Conservation (phyloP, 148 eudicot species). For the Silene conica region DNA sequence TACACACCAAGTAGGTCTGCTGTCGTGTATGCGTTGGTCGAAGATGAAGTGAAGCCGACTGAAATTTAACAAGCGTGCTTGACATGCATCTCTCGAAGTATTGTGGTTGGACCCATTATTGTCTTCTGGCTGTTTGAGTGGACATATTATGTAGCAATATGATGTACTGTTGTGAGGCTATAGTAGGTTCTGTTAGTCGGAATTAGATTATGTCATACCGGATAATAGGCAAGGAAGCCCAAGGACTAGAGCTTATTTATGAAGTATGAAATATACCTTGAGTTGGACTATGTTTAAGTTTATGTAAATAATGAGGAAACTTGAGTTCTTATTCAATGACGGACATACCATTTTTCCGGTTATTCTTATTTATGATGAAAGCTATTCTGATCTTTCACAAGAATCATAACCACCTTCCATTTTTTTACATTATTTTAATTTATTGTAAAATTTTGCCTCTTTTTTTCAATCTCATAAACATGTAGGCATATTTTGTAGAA, state of each 20-base stretch:
- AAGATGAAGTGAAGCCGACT: constrained; percentile 30
- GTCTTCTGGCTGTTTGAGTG: constrained; percentile 1
- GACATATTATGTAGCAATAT: not conserved
- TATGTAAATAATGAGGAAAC: too few relatives aligned
- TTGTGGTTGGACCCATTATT: not conserved
- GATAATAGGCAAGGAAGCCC: not conserved
- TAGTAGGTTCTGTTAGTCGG: not conserved
- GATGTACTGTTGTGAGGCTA: not conserved
- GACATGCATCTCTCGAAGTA: not conserved
- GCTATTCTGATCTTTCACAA: too few relatives aligned
- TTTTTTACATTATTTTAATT: too few relatives aligned
- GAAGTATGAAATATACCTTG: not conserved
- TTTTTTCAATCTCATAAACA: too few relatives aligned
- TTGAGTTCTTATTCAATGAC: too few relatives aligned
- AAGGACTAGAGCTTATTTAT: not conserved
- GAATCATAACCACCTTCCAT: too few relatives aligned
- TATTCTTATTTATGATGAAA: too few relatives aligned
- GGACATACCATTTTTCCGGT: too few relatives aligned
- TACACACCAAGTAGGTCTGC: constrained; percentile 86
- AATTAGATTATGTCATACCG: constrained; percentile 1
- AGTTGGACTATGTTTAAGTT: too few relatives aligned
- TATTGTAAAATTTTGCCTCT: too few relatives aligned
- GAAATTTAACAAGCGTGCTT: not conserved
- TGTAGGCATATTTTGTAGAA: too few relatives aligned
- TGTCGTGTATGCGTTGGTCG: constrained; percentile 63